phyloP scores from a whole-genome alignment of 306 rosid species.

The Vigna hirtella region DNA sequence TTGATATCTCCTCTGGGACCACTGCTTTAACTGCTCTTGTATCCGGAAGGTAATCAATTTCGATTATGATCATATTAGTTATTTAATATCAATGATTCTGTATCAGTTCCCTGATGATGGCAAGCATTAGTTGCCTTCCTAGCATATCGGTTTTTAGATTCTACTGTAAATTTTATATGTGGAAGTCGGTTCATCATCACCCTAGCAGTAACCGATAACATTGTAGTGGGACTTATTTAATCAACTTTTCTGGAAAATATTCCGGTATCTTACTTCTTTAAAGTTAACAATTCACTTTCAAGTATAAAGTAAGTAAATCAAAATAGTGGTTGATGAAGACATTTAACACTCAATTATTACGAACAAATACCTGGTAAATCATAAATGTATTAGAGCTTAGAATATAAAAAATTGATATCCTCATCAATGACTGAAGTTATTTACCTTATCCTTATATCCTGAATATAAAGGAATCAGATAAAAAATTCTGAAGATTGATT shows the following conservation, averaged over 20 bases:
- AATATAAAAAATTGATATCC: neutral
- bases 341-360: neutral
- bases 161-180: neutral
- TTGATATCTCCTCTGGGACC: conserved; percentile 88
- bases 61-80: conserved; percentile 1
- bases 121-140: neutral
- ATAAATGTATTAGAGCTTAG: neutral
- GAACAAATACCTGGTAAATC: neutral
- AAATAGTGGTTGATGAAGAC: neutral
- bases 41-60: conserved; percentile 63
- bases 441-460: neutral
- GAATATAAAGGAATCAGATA: neutral
- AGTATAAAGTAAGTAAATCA: neutral
- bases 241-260: neutral
- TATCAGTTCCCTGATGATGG: conserved; percentile 13
- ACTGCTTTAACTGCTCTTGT: conserved; percentile 78
- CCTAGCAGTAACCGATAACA: neutral
- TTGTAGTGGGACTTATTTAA: neutral
- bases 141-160: neutral
- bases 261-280: neutral
- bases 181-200: neutral
- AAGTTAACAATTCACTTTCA: neutral
- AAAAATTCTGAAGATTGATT: too few species aligned
- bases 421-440: neutral
- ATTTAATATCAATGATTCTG: conserved; percentile 8